Conservation (phyloP, 2,329 filamentous ascomycete species). For the Periconia sp. region DNA sequence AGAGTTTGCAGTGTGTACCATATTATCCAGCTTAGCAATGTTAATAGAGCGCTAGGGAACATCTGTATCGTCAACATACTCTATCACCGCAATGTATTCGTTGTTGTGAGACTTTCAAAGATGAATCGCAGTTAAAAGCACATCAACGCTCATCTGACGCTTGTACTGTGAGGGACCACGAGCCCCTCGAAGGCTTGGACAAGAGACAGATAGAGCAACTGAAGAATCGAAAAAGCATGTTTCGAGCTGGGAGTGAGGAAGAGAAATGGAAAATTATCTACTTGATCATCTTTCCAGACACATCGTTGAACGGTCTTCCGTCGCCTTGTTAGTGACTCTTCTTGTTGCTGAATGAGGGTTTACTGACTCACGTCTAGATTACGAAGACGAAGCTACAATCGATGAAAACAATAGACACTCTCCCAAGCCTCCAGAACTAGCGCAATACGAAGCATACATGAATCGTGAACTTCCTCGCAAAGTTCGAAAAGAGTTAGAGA, state of each 20-base stretch:
- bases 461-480: constrained; percentile 9
- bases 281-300: constrained; percentile 12
- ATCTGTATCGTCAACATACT: constrained; percentile 12
- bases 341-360: background rate
- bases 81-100: constrained; percentile 7
- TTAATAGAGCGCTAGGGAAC: constrained; percentile 7
- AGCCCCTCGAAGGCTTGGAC: constrained; percentile 4
- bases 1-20: too few relatives aligned
- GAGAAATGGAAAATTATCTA: constrained; percentile 17
- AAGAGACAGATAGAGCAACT: constrained; percentile 9
- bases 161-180: constrained; percentile 1
- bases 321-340: constrained; percentile 7
- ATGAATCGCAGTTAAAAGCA: constrained; percentile 3
- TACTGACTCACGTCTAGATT: background rate
- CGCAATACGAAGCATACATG: constrained; percentile 12
- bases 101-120: constrained; percentile 7
- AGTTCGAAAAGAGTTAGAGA: constrained; percentile 8
- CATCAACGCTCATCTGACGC: constrained; percentile 1
- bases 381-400: background rate
- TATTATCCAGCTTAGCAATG: too few relatives aligned
- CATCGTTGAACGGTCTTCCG: constrained; percentile 2
- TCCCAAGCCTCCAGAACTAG: constrained; percentile 4
- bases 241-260: constrained; percentile 12
- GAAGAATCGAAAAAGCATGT: constrained; percentile 11
- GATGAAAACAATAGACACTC: background rate